These are phyloP conservation scores for Solanum paucissectum DNA, from an alignment of 257 asterid species.

Conservation along the genomic window DNA sequence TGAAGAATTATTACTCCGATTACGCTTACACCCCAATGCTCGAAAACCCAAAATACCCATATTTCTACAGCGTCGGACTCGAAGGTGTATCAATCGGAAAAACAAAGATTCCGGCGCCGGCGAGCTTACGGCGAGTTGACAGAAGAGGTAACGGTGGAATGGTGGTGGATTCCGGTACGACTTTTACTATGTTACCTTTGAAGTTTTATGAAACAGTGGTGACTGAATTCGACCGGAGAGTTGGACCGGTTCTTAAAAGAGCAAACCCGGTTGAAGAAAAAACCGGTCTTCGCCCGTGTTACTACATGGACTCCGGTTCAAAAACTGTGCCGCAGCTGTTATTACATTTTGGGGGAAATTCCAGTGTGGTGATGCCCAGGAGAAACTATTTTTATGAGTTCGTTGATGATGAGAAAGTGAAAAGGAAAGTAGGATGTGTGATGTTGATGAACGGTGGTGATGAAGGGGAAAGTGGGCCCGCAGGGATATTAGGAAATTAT, in stretches of 20 bases:
- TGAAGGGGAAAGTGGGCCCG: slow-evolving; percentile 78
- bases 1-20: neutral
- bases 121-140: slow-evolving; percentile 41
- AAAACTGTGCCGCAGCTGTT: slow-evolving; percentile 35
- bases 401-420: slow-evolving; percentile 23
- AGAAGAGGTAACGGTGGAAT: slow-evolving; percentile 70
- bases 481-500: slow-evolving; percentile 87
- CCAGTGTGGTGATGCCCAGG: slow-evolving; percentile 75
- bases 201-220: slow-evolving; percentile 41
- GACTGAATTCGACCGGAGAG: slow-evolving; percentile 27
- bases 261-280: slow-evolving; percentile 50
- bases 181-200: slow-evolving; percentile 73
- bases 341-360: slow-evolving; percentile 67
- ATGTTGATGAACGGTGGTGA: slow-evolving; percentile 86
- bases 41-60: slow-evolving; percentile 57
- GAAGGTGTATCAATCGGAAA: slow-evolving; percentile 58
- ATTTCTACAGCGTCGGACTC: slow-evolving; percentile 64
- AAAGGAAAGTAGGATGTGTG: slow-evolving; percentile 59
- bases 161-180: slow-evolving; percentile 98
- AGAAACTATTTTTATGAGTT: slow-evolving; percentile 74
- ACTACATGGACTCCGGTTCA: slow-evolving; percentile 13
- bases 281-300: slow-evolving; percentile 81
- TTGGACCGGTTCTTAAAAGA: slow-evolving; percentile 29
- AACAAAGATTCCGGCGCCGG: slow-evolving; percentile 40
- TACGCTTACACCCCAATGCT: slow-evolving; percentile 65